These are phyloP conservation scores for Myxozyma kluyveri DNA, from an alignment of 805 yeast genomes.

Conservation along the genomic window DNA sequence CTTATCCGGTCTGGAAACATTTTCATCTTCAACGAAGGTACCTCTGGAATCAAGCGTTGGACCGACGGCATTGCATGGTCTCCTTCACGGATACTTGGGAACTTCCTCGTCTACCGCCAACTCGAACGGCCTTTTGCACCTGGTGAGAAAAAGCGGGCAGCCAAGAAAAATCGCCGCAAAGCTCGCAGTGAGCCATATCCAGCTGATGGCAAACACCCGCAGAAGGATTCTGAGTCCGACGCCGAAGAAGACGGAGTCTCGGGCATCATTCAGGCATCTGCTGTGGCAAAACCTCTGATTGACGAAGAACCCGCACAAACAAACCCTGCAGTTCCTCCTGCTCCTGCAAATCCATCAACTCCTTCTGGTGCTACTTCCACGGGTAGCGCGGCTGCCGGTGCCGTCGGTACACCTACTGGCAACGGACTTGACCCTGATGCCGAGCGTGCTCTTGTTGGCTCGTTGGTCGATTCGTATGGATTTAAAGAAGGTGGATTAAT, in stretches of 20 bases:
- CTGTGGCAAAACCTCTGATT: not conserved
- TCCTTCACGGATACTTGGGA: constrained; percentile 82
- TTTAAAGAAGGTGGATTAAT: constrained; percentile 71
- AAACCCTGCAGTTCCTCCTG: constrained; percentile 11
- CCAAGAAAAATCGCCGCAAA: constrained; percentile 34
- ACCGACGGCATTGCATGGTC: constrained; percentile 96
- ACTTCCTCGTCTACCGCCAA: constrained; percentile 81
- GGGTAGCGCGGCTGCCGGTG: constrained; percentile 1
- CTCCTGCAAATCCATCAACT: constrained; percentile 15
- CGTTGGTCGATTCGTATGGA: constrained; percentile 57
- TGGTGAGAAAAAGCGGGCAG: constrained; percentile 47
- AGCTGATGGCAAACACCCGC: not conserved
- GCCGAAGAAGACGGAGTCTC: not conserved
- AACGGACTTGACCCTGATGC: constrained; percentile 31
- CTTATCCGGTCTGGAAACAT: constrained; percentile 74
- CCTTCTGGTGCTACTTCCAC: not conserved
- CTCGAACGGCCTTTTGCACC: constrained; percentile 48
- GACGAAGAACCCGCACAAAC: not conserved
- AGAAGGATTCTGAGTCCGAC: not conserved
- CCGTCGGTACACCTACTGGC: constrained; percentile 7
- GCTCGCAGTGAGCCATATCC: constrained; percentile 26
- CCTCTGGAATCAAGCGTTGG: constrained; percentile 87
- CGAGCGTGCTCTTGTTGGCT: constrained; percentile 52
- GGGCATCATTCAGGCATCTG: not conserved
- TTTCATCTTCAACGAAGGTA: constrained; percentile 80